These are phyloP conservation scores for Elsinoe australis DNA, from an alignment of 2,329 filamentous ascomycete genomes.

Conservation along the genomic window DNA sequence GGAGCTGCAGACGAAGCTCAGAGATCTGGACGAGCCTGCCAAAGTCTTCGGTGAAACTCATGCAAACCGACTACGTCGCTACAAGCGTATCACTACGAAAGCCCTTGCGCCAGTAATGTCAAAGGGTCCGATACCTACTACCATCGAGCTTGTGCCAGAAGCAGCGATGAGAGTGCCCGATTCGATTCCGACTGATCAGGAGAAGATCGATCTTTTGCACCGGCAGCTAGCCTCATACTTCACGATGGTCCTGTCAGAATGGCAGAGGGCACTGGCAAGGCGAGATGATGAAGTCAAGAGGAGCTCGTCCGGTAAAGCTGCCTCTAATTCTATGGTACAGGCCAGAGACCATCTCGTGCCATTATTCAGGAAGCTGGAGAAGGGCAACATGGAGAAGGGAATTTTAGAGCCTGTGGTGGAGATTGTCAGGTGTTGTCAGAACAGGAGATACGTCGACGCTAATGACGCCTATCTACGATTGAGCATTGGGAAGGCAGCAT, in stretches of 20 bases:
- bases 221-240: slow-evolving; percentile 91
- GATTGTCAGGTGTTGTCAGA: slow-evolving; percentile 85
- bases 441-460: slow-evolving; percentile 86
- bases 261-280: slow-evolving; percentile 65
- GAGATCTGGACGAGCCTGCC: slow-evolving; percentile 64
- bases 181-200: slow-evolving; percentile 54
- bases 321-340: slow-evolving; percentile 76
- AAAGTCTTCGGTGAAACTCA: slow-evolving; percentile 77
- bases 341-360: slow-evolving; percentile 82
- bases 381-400: slow-evolving; percentile 66
- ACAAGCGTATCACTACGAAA: slow-evolving; percentile 52
- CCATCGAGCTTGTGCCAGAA: slow-evolving; percentile 68
- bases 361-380: slow-evolving; percentile 83
- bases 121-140: slow-evolving; percentile 79
- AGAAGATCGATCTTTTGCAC: slow-evolving; percentile 64
- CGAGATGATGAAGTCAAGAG: slow-evolving; percentile 53
- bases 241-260: slow-evolving; percentile 87
- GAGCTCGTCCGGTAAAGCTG: slow-evolving; percentile 72
- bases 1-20: slow-evolving; percentile 60
- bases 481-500: slow-evolving; percentile 67
- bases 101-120: slow-evolving; percentile 45
- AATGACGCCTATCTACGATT: slow-evolving; percentile 90
- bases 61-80: slow-evolving; percentile 59
- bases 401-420: slow-evolving; percentile 78
- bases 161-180: slow-evolving; percentile 77